Evolutionary conservation across 2,329 filamentous ascomycete species (phyloP), one percentile per base, ranked within the genome.

Genomic region (Fusarium nygamai): DNA sequence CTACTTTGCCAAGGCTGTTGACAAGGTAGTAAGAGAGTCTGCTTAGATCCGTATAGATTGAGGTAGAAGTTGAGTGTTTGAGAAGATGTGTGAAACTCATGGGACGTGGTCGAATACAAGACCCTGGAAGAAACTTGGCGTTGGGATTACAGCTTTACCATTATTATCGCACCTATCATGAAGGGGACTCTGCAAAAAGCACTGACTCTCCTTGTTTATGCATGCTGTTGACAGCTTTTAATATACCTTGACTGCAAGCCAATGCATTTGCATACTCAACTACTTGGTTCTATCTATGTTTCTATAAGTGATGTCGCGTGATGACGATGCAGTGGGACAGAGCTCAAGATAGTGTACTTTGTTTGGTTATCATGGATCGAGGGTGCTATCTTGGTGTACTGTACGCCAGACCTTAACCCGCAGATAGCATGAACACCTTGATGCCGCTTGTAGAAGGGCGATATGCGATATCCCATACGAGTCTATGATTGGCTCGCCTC

Each of bases 1-100:
- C 63, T 98, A 98, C 85, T 93, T 98, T 79, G 96, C 95, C 54
- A 92, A 93, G 83, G 94, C 96, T 2, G 90, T 98, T 19, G 93
- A 98, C 82, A 93, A 92, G 83, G 93, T 96, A 38, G 94, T 98
- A 31, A 78, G 77, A 38, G 80, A 80, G 39, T 69, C 71, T 13
- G 72, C 76, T 72, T 80, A 76, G 68, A 41, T 58, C 24, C 22
- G n/a, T 34, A 29, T 24, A 22, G 58, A 59, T 33, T 53, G 46
- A 58, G 60, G 31, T 44, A 58, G 36, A 54, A 48, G 36, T 64
- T 61, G 60, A 73, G 56, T 72, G 67, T 68, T 74, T 76, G 61
- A 59, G 59, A 74, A 65, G 51, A 66, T 76, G 67, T 73, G 74
- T 60, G 71, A 76, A 65, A 70, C 61, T 78, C 68, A 78, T 75